These are phyloP conservation scores for Rhodotorula babjevae DNA, from an alignment of 768 basidiomycete species.

Conservation along the genomic window DNA sequence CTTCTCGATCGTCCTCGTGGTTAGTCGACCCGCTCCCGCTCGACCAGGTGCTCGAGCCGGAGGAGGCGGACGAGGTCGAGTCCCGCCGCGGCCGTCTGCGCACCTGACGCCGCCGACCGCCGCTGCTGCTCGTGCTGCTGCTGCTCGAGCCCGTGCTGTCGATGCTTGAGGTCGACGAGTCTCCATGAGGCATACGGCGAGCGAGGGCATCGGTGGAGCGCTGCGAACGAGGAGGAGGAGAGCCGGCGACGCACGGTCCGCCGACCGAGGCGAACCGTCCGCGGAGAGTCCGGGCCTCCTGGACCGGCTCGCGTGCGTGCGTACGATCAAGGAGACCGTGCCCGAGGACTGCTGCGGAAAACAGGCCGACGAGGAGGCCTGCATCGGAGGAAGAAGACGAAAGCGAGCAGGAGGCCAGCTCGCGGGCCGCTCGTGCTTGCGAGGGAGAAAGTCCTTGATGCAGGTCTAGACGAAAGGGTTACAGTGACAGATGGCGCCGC, in stretches of 20 bases:
- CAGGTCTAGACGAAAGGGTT: slow-evolving; percentile 19
- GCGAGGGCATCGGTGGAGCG: background rate
- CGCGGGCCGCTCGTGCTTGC: no score
- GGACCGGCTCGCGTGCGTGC: no score
- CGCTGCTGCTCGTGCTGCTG: background rate
- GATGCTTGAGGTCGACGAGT: background rate
- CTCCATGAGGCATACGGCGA: background rate
- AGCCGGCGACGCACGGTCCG: background rate
- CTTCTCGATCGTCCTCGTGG: background rate
- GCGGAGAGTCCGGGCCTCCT: no score
- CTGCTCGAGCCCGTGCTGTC: background rate
- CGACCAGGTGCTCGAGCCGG: no score
- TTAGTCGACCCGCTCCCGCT: background rate
- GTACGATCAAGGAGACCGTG: no score
- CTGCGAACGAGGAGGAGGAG: background rate
- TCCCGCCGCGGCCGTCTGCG: no score
- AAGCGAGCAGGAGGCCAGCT: no score
- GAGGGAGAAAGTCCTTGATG: no score
- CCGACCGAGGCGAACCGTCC: background rate
- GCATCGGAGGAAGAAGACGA: no score
- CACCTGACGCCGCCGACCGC: no score
- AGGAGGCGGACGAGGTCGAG: background rate
- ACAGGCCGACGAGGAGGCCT: no score
- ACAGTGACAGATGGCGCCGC: slow-evolving; percentile 20
- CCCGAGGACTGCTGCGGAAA: no score